phyloP scores from a whole-genome alignment of 306 rosid genomes.

The Lathyrus sativus region DNA sequence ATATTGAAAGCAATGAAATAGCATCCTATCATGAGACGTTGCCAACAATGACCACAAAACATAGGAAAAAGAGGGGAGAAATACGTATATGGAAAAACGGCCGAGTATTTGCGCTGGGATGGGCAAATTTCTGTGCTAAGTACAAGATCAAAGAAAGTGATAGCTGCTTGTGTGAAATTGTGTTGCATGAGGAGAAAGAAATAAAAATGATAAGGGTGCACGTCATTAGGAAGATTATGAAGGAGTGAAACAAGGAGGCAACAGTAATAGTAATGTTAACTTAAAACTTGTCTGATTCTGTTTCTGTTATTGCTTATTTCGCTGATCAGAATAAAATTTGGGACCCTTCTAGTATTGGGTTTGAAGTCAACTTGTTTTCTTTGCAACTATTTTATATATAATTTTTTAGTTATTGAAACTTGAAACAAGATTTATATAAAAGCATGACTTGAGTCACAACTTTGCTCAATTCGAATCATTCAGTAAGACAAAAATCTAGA shows the following conservation, averaged over 20 bases:
- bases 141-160: conserved; percentile 11
- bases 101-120: conserved; percentile 11
- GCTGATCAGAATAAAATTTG: neutral
- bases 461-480: too few species aligned
- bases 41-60: neutral
- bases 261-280: neutral
- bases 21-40: conserved; percentile 6
- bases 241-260: neutral
- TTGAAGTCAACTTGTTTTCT: neutral
- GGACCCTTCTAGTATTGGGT: neutral
- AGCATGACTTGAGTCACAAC: too few species aligned
- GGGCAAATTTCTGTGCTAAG: conserved; percentile 11
- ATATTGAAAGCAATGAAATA: neutral
- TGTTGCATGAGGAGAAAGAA: neutral
- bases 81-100: conserved; percentile 16
- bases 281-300: neutral
- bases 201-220: conserved; percentile 30
- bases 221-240: neutral
- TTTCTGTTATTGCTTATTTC: neutral
- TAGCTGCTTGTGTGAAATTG: conserved; percentile 36
- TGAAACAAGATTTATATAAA: too few species aligned
- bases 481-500: too few species aligned
- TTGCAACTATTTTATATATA: neutral
- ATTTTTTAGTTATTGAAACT: neutral
- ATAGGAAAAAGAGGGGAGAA: neutral